phyloP scores from a whole-genome alignment of 2,329 filamentous ascomycete genomes.

The Fusarium nisikadoi region DNA sequence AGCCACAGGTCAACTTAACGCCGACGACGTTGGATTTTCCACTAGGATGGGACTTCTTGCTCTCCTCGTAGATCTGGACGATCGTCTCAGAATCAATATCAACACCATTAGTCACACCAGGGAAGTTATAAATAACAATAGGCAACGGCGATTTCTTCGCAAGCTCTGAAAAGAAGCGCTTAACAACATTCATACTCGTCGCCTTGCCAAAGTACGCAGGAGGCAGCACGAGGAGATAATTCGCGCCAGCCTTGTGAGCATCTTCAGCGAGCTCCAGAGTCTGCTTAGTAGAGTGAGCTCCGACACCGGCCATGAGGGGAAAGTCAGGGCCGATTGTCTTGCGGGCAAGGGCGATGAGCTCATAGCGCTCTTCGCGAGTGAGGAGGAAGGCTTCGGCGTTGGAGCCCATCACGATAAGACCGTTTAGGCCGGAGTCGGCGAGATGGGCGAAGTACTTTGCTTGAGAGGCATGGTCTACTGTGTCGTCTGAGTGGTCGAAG shows the following conservation, averaged over 20 bases:
- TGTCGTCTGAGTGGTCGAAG: slow-evolving; percentile 61
- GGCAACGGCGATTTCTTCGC: slow-evolving; percentile 64
- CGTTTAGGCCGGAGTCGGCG: slow-evolving; percentile 59
- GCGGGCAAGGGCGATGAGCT: slow-evolving; percentile 70
- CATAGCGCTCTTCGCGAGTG: slow-evolving; percentile 67
- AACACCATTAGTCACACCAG: slow-evolving; percentile 73
- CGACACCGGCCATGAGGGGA: slow-evolving; percentile 80
- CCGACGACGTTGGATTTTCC: slow-evolving; percentile 69
- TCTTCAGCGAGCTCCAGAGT: slow-evolving; percentile 69
- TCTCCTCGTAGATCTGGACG: slow-evolving; percentile 39
- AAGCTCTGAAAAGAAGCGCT: slow-evolving; percentile 68
- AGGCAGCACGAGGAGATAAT: slow-evolving; percentile 71
- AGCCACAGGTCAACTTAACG: slow-evolving; percentile 77
- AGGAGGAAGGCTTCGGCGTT: slow-evolving; percentile 67
- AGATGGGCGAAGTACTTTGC: slow-evolving; percentile 63
- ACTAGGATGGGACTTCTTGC: slow-evolving; percentile 29
- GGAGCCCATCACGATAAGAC: slow-evolving; percentile 65
- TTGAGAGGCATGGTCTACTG: slow-evolving; percentile 59
- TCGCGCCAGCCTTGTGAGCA: slow-evolving; percentile 67
- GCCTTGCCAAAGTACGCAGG: slow-evolving; percentile 73
- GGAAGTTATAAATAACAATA: slow-evolving; percentile 75
- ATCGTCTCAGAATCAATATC: slow-evolving; percentile 75
- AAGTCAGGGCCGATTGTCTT: slow-evolving; percentile 86
- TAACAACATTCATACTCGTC: slow-evolving; percentile 66
- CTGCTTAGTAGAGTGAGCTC: slow-evolving; percentile 72